A percentile compares a stretch with the other conserved stretches of the same genome.
phyloP scores from a whole-genome alignment of 495 filamentous ascomycete genomes.

The Lophiostoma macrostomum region DNA sequence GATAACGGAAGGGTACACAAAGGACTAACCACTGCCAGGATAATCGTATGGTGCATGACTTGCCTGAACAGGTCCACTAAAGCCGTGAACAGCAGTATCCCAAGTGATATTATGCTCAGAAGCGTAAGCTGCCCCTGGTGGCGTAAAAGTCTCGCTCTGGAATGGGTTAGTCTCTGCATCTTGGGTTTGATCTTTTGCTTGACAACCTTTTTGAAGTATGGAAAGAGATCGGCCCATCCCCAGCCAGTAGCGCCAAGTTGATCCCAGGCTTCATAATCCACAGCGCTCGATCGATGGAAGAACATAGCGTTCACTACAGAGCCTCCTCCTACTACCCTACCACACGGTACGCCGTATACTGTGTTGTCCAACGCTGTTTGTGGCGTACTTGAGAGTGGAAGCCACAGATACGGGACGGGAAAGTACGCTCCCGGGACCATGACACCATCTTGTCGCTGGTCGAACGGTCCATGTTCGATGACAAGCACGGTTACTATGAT shows the following conservation, averaged over 20 bases:
- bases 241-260: slow-evolving; percentile 28
- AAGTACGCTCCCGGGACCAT: slow-evolving; percentile 14
- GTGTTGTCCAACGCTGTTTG: slow-evolving; percentile 2
- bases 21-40: slow-evolving; percentile 15
- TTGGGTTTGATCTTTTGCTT: background rate
- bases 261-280: slow-evolving; percentile 27
- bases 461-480: slow-evolving; percentile 15
- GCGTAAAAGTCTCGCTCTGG: slow-evolving; percentile 11
- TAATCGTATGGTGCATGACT: slow-evolving; percentile 21
- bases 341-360: slow-evolving; percentile 4
- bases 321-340: slow-evolving; percentile 9
- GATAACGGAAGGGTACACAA: background rate
- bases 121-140: slow-evolving; percentile 1
- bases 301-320: slow-evolving; percentile 12
- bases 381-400: slow-evolving; percentile 3
- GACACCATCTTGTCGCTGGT: slow-evolving; percentile 14
- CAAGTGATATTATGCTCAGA: slow-evolving; percentile 13
- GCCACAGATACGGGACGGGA: slow-evolving; percentile 22
- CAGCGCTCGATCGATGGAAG: background rate
- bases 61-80: slow-evolving; percentile 20
- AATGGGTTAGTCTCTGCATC: too few species aligned
- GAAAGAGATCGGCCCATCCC: slow-evolving; percentile 26
- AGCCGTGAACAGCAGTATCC: slow-evolving; percentile 19
- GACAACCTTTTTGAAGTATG: slow-evolving; percentile 32
- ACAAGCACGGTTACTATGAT: too few species aligned